A percentile compares a stretch with the other conserved stretches of the same genome.
Conservation (phyloP, 2,329 filamentous ascomycete species). For the Aureobasidium subglaciale region DNA sequence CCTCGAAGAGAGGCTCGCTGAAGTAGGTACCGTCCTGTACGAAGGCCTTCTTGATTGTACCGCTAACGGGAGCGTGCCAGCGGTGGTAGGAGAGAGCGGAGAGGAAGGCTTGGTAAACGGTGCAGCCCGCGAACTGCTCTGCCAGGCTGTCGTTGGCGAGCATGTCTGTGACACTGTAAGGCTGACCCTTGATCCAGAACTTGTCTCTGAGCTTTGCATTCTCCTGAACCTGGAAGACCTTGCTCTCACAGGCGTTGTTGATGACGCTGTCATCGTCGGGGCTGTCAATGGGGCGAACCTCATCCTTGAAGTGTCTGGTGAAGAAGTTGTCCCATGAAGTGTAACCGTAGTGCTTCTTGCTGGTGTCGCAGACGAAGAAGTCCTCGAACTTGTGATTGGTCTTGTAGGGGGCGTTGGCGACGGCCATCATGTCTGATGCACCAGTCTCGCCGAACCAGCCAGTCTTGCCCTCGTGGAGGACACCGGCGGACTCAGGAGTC, state of each 20-base stretch:
- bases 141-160: conserved; percentile 50
- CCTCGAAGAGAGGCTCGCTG: conserved; percentile 51
- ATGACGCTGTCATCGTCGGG: conserved; percentile 51
- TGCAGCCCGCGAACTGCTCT: conserved; percentile 53
- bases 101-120: conserved; percentile 64
- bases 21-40: conserved; percentile 62
- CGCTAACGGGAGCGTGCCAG: conserved; percentile 63
- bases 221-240: conserved; percentile 46
- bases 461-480: conserved; percentile 29
- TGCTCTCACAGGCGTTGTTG: conserved; percentile 59
- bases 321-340: conserved; percentile 67
- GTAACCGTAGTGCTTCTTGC: conserved; percentile 50
- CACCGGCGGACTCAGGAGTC: conserved; percentile 31
- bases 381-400: conserved; percentile 37
- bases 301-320: conserved; percentile 49
- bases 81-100: conserved; percentile 62
- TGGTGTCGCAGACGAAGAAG: conserved; percentile 54
- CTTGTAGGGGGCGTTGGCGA: conserved; percentile 25
- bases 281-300: conserved; percentile 52
- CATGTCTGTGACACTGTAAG: conserved; percentile 48
- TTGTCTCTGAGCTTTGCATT: conserved; percentile 49
- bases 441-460: conserved; percentile 37
- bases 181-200: conserved; percentile 65
- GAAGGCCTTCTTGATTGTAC: conserved; percentile 51
- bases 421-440: conserved; percentile 30